Evolutionary conservation across 352 stramenopile species (phyloP), one percentile per base, ranked within the genome.

Genomic region (Globisporangium paddicum): DNA sequence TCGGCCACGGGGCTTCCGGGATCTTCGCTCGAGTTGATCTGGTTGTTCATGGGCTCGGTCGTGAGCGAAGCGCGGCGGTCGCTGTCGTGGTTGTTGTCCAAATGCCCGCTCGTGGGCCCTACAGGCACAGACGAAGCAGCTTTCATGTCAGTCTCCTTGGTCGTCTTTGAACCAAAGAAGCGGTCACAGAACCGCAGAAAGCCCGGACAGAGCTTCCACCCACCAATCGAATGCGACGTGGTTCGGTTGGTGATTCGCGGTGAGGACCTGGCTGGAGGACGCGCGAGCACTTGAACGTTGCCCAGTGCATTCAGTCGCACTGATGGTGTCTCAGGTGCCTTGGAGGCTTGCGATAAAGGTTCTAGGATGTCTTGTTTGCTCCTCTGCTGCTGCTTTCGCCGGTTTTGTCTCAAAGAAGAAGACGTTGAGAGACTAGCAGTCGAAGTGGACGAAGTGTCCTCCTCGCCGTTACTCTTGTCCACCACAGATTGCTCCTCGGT

Each of bases 101-200:
- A 25, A 9, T 26, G 10, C 7, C 16, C 51, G 8, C 35, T 19
- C 16, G n/a, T 16, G 16, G 37, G 9, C 14, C 7, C 23, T 35
- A 35, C 48, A 58, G 38, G 30, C 18, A 35, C 11, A 58, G 48
- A 52, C 2, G 37, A 32, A 44, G 38, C 6, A 44, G 38, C 38
- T 47, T 25, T 30, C 18, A 47, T 25, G 35, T 54, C 49, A 41
- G 48, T 53, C 40, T 48, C 25, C 6, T 18, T 37, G n/a, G 42
- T 37, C 11, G 38, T n/a, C 30, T 47, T 35, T 7, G 68, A 61
- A 26, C 69, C 67, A 41, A 90, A 82, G 58, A 77, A 83, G n/a
- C 78, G 77, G 34, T 87, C 76, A 41, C 78, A 88, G 48, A 90
- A 81, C 47, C 78, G 77, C 26, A 87, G 58, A 35, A 90, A 82